Conservation (phyloP, 164 flowering plant species). For the grape (Vitis vinifera) region DNA sequence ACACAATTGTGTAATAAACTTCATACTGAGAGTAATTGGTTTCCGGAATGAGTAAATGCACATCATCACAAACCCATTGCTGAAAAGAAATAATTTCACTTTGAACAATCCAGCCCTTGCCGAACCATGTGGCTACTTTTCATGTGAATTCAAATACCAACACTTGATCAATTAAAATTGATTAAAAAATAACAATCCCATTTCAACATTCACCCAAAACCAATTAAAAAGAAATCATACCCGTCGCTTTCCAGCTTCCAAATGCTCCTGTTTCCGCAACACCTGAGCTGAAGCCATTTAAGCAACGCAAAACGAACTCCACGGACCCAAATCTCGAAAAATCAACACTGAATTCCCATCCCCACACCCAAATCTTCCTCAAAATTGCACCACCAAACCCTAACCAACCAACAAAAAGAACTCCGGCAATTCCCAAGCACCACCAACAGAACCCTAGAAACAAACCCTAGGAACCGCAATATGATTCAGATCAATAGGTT, state of each 20-base stretch:
- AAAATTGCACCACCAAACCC: neutral
- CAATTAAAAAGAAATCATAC: slow-evolving; percentile 29
- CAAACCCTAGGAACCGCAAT: slow-evolving; percentile 5
- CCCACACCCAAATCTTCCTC: neutral
- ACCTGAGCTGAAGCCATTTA: slow-evolving; percentile 84
- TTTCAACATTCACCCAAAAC: neutral
- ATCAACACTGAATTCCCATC: neutral
- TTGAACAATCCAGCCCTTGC: too few relatives aligned
- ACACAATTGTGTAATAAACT: too few relatives aligned
- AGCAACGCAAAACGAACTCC: neutral
- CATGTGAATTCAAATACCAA: too few relatives aligned
- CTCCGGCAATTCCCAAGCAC: neutral
- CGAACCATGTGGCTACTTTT: too few relatives aligned
- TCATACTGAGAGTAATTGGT: too few relatives aligned
- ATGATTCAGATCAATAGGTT: slow-evolving; percentile 3
- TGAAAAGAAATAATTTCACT: too few relatives aligned
- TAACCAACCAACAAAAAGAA: neutral
- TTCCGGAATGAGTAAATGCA: too few relatives aligned
- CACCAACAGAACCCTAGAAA: neutral
- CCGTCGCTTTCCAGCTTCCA: slow-evolving; percentile 80
- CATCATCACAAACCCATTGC: too few relatives aligned
- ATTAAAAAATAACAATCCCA: neutral
- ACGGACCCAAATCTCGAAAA: slow-evolving; percentile 3
- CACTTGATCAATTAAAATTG: neutral
- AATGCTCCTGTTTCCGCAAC: slow-evolving; percentile 60